These are phyloP conservation scores for Capsicum chinense DNA, from an alignment of 257 asterid species.

Conservation along the genomic window DNA sequence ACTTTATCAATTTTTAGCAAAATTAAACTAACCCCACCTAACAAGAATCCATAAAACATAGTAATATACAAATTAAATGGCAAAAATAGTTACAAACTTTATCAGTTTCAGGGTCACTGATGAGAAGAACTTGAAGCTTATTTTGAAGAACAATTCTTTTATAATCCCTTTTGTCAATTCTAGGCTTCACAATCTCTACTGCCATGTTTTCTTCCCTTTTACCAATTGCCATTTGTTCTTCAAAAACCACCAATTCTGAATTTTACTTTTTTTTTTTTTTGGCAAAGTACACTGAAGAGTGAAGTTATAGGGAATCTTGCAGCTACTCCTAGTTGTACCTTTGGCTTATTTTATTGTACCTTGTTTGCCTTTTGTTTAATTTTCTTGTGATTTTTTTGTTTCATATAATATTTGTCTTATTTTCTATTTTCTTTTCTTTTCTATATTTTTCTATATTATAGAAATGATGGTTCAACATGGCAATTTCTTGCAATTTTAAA, in stretches of 20 bases:
- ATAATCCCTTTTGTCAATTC: constrained; percentile 76
- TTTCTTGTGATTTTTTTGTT: too few relatives aligned
- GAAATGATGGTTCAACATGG: too few relatives aligned
- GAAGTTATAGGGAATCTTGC: not conserved
- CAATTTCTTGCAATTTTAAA: too few relatives aligned
- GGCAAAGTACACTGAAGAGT: too few relatives aligned
- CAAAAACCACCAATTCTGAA: not conserved
- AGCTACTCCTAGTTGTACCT: not conserved
- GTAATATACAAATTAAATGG: not conserved
- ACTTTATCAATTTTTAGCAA: too few relatives aligned
- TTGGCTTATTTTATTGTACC: too few relatives aligned
- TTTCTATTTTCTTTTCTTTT: too few relatives aligned
- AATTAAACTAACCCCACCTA: not conserved
- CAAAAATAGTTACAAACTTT: constrained; percentile 49
- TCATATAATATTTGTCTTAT: too few relatives aligned
- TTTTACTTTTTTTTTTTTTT: too few relatives aligned
- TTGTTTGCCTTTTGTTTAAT: too few relatives aligned
- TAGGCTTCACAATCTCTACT: constrained; percentile 77
- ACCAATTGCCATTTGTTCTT: constrained; percentile 56
- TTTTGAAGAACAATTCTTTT: constrained; percentile 74
- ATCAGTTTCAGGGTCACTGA: constrained; percentile 96
- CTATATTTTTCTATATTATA: too few relatives aligned
- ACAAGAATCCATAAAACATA: not conserved
- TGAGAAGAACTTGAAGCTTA: constrained; percentile 78
- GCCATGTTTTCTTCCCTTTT: constrained; percentile 39